Evolutionary conservation across 2,329 filamentous ascomycete genomes (phyloP), one percentile per base, ranked within the genome.

Genomic region (Albophoma yamanashiensis): DNA sequence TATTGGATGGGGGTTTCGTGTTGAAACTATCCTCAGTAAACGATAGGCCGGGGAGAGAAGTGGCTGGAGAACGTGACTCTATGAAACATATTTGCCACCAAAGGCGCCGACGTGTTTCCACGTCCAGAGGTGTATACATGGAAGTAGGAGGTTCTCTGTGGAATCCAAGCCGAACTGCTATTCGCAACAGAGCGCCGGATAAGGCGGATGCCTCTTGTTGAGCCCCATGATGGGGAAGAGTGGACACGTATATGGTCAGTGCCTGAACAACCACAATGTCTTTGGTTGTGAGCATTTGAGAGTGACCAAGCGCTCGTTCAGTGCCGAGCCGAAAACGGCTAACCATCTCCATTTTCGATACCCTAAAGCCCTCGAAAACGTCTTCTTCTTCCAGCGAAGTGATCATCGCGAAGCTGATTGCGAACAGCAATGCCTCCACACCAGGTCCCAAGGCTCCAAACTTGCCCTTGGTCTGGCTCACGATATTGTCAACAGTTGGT

Each of bases 1-100:
- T 62, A 58, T 79, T 79, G 3, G 64, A 61, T 0, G 79, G 79
- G 8, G 75, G 65, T n/a, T 71, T 65, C 0, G 76, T 77, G 58
- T 79, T 74, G 36, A 75, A 79, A 2, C 60, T 63, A 0, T 43
- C 43, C n/a, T 62, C 61, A 5, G 64, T 62, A n/a, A 68, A 55
- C 1, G 64, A 65, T 1, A 69, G 42, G 2, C 67, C 66, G n/a
- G 58, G 56, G 1, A 65, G 50, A 1, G 57, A 61, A 0, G 61
- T 50, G 8, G 60, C 62, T 27, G 55, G 43, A 1, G 36, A 56
- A 43, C 62, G 60, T 2, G 67, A 69, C 40, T 71, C 67, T 3
- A 71, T 50, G 47, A 71, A 69, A 55, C 67, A 68, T 9, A 71
- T 66, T 12, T 71, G 69, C 67, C 68, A 69, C 67, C 68, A 70